Conservation (phyloP, 805 yeast species). For the Metschnikowia vanudenii region DNA sequence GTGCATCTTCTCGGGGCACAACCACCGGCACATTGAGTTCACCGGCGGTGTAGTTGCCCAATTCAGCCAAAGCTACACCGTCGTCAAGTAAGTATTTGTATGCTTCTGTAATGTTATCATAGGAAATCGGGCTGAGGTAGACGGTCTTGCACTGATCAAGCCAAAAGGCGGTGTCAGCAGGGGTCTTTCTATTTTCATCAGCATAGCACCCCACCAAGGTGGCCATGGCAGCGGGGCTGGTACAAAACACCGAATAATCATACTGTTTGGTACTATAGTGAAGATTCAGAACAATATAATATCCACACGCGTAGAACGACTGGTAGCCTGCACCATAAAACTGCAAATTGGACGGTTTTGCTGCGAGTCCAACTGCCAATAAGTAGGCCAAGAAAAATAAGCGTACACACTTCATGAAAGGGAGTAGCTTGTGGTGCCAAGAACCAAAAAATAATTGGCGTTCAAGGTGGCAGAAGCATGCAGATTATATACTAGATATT, state of each 20-base stretch:
- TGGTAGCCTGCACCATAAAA: conserved; percentile 11
- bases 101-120: conserved; percentile 11
- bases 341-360: conserved; percentile 11
- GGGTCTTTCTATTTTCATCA: conserved; percentile 3
- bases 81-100: conserved; percentile 7
- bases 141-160: conserved; percentile 8
- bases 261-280: conserved; percentile 3
- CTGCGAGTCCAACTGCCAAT: conserved; percentile 7
- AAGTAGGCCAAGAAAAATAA: conserved; percentile 4
- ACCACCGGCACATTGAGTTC: conserved; percentile 25
- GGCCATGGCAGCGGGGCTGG: conserved; percentile 15
- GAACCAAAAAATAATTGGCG: neutral
- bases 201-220: conserved; percentile 15
- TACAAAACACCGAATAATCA: conserved; percentile 15
- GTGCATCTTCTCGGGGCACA: conserved; percentile 17
- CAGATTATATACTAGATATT: neutral
- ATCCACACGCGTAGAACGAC: conserved; percentile 14
- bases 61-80: conserved; percentile 9
- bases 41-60: conserved; percentile 10
- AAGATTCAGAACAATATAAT: conserved; percentile 5
- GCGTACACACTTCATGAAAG: neutral
- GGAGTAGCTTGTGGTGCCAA: conserved; percentile 1
- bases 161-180: conserved; percentile 5
- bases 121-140: conserved; percentile 8
- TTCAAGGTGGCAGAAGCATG: too few relatives aligned